Evolutionary conservation across 768 basidiomycete species (phyloP), one percentile per base, ranked within the genome.

Genomic region (Lenzites betulinus): DNA sequence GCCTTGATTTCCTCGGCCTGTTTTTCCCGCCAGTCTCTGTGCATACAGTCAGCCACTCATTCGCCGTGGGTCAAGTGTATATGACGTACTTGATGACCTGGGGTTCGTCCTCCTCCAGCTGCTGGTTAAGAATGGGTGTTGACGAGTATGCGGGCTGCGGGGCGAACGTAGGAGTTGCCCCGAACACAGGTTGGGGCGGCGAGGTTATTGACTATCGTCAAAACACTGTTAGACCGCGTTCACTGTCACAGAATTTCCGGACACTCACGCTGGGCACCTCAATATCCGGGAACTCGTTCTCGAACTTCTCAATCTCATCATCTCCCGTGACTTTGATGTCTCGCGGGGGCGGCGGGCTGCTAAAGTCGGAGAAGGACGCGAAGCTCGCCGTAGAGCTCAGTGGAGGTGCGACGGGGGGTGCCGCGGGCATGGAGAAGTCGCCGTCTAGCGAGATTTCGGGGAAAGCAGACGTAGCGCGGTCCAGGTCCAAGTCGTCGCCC

Each of bases 221-320:
- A 7, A 43, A 23, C 51, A 22, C 36, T 20, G 1, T 15, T 23
- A 49, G 13, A 9, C 30, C n/a, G 2, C 12, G 20, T 8, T 1
- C 9, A 13, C 30, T 50, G 30, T 15, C 20, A 30, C 35, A 48
- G 8, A 43, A 36, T 3, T 16, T 33, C 36, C 39, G 22, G 18
- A 28, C 9, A 61, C 77, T 38, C 68, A 81, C 81, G 56, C 67
- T 69, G 15, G 75, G 75, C 58, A 82, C 75, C 54, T 87, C 86
- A 62, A 95, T 81, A 53, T 90, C 93, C 0, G 93, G 93, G 71
- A 94, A 95, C 59, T 92, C 85, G 71, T 76, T 88, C 75, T 93
- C 87, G 64, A 95, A 95, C 72, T 88, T 85, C 59, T 92, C 89
- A 60, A 95, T 82, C 64, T 92, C 90, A 64, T 93, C 90, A 68